Base-by-base conservation (phyloP, 1,139 yeast genomes). In the Scheffersomyces illinoinensis region DNA sequence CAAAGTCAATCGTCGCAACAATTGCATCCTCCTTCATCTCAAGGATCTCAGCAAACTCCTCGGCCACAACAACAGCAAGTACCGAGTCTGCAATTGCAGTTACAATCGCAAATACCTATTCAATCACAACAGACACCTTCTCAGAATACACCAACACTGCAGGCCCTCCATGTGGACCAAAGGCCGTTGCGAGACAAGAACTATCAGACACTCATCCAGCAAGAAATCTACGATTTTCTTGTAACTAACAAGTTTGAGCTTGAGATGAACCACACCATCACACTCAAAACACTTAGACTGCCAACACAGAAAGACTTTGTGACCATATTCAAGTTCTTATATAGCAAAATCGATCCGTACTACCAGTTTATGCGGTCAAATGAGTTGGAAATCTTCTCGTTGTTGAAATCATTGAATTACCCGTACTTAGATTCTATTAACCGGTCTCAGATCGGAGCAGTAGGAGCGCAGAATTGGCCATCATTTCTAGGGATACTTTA, bases 251-350 rank as follows among this genome's bases (percentile, higher is more conserved):
- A 85, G 68, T 93, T 90, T 71, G 97, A 90, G 67, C 74, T 85
- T 43, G 93, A 89, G 61, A 88, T 88, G 80, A 87, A 86, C 65
- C 91, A 89, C 64, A 84, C 91, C 1, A 73, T 93, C 43, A 83
- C 91, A 2, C 78, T 82, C 23, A 88, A 87, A 68, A 85, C 92
- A 1, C 76, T 93, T 59, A 83, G 81, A 64, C 87, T 84, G 63
- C 98, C 98, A 8, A 92, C 97, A 0, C 98, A 93, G 68, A 91
- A 90, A 70, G 97, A 91, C 66, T 93, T 93, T 72, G 87, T 86
- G 12, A 71, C 84, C 55, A 87, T 93, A 20, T 93, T 93, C 75
- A 90, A 90, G 71, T 93, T 93, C 82, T 76, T 93, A 24, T 92
- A 91, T 73, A 82, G 80, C 62, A 83, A 86, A 65, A 76, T 92